Base-by-base conservation (phyloP, 2,329 filamentous ascomycete genomes). In the Penicillium polonicum region DNA sequence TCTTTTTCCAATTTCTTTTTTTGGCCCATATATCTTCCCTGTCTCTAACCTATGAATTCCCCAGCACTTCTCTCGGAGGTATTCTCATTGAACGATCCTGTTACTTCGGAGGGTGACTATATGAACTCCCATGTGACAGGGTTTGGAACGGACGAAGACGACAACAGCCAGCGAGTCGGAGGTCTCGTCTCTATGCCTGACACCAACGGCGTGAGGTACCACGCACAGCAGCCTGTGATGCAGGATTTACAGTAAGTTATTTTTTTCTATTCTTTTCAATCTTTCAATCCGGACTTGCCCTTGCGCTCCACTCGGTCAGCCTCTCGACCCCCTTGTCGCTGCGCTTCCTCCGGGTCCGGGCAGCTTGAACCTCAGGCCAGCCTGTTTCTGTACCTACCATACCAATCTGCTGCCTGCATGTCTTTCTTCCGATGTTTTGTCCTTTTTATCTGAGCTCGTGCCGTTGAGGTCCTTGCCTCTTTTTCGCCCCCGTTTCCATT, bases 161-260 rank as follows among this genome's bases (percentile, higher is more conserved):
- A 83, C 66, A 76, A 76, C 62, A 74, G 77, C 69, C 78, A 81
- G 67, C 80, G 80, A 74, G 80, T 82, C 71, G 77, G 76, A 66
- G 69, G 73, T 59, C 73, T 83, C 67, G 74, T 74, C 66, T 72
- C 77, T 58, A 78, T 81, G 68, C 70, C 77, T 67, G 70, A 76
- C 65, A 75, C 72, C 68, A 80, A 78, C 72, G 76, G 77, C 70
- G 69, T 79, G 75, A 78, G 80, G 75, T 83, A 81, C 77, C 76
- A 77, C 69, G 67, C 79, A 73, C 78, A 78, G 72, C 80, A 79
- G 74, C 74, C 79, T 78, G 72, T 74, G 65, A 72, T 77, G 72
- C 75, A 79, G 66, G 81, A 84, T 72, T 73, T 78, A 73, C 78
- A 77, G 82, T 85, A 82, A 80, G 82, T 84, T 69, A 60, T 69